These are phyloP conservation scores for Vanrija humicola DNA, from an alignment of 1,284 basidiomycete species.

Conservation along the genomic window DNA sequence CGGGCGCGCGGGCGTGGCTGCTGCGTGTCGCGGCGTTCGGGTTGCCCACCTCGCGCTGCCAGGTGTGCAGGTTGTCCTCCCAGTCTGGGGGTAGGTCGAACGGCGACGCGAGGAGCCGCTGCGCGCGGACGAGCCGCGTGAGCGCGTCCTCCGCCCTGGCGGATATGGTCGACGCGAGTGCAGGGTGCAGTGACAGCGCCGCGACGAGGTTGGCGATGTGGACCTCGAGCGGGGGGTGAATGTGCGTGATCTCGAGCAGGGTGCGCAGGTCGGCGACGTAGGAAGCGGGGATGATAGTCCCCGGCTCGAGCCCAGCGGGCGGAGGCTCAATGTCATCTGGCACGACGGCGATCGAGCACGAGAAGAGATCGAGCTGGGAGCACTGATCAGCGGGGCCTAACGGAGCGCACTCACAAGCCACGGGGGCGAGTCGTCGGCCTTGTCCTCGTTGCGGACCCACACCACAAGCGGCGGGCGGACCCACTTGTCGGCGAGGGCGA, in stretches of 20 bases:
- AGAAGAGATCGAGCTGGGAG: slow-evolving; percentile 35
- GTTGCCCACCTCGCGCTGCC: slow-evolving; percentile 2
- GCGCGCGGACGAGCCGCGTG: slow-evolving; percentile 27
- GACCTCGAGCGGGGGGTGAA: slow-evolving; percentile 36
- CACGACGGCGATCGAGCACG: slow-evolving; percentile 14
- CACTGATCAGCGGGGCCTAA: neutral
- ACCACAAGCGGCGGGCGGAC: slow-evolving; percentile 24
- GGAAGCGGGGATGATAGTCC: slow-evolving; percentile 18
- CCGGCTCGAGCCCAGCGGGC: slow-evolving; percentile 6
- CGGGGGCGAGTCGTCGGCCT: slow-evolving; percentile 15
- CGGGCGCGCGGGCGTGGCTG: neutral
- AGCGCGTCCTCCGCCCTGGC: slow-evolving; percentile 20
- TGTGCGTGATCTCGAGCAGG: slow-evolving; percentile 37
- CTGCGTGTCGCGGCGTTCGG: neutral
- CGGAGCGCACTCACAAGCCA: slow-evolving; percentile 32
- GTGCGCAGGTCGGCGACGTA: slow-evolving; percentile 28
- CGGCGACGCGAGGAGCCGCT: slow-evolving; percentile 27
- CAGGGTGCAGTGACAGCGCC: slow-evolving; percentile 32
- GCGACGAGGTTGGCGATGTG: slow-evolving; percentile 43
- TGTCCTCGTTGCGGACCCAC: slow-evolving; percentile 36
- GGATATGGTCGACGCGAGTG: slow-evolving; percentile 29
- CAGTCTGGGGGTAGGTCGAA: slow-evolving; percentile 29
- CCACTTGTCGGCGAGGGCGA: neutral
- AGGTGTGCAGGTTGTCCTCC: slow-evolving; percentile 12
- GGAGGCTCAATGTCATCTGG: slow-evolving; percentile 16